Evolutionary conservation across 345 rosid genomes (phyloP).

Genomic region (Aethionema arabicum): DNA sequence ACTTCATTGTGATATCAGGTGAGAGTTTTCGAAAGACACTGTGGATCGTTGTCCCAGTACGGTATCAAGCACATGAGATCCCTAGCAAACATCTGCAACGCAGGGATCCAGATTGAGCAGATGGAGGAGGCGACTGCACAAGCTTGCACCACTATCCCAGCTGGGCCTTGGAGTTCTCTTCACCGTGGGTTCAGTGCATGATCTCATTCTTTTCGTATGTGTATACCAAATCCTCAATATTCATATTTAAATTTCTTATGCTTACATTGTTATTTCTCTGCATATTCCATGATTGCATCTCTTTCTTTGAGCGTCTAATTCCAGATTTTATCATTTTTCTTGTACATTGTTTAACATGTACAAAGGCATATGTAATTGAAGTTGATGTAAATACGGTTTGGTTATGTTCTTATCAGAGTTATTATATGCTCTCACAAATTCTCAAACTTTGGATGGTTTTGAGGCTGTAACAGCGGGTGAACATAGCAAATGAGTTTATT

Average conservation of each 20-base stretch:
- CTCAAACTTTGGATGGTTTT: slow-evolving; percentile 9
- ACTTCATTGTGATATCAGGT: slow-evolving; percentile 46
- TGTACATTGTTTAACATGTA: slow-evolving; percentile 15
- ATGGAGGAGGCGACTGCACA: slow-evolving; percentile 89
- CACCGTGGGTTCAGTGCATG: slow-evolving; percentile 78
- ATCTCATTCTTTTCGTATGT: slow-evolving; percentile 18
- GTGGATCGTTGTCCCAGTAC: slow-evolving; percentile 86
- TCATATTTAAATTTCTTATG: neutral
- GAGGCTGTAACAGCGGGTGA: slow-evolving; percentile 10
- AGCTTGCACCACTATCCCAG: slow-evolving; percentile 69
- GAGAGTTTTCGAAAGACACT: slow-evolving; percentile 78
- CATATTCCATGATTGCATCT: slow-evolving; percentile 19
- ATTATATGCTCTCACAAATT: slow-evolving; percentile 18
- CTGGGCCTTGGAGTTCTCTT: slow-evolving; percentile 84
- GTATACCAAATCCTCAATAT: slow-evolving; percentile 14
- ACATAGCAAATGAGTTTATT: slow-evolving; percentile 12
- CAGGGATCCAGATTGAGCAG: slow-evolving; percentile 58
- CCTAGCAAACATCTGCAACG: slow-evolving; percentile 86
- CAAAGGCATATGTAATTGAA: slow-evolving; percentile 19
- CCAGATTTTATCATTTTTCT: neutral
- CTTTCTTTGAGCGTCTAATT: slow-evolving; percentile 16
- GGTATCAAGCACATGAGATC: slow-evolving; percentile 99
- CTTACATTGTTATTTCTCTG: slow-evolving; percentile 6
- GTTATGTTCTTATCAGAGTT: neutral
- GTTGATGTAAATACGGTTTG: slow-evolving; percentile 22